A percentile compares a stretch with the other conserved stretches of the same genome.
These are phyloP conservation scores for Daldinia caldariorum DNA, from an alignment of 495 filamentous ascomycete species.

Conservation along the genomic window DNA sequence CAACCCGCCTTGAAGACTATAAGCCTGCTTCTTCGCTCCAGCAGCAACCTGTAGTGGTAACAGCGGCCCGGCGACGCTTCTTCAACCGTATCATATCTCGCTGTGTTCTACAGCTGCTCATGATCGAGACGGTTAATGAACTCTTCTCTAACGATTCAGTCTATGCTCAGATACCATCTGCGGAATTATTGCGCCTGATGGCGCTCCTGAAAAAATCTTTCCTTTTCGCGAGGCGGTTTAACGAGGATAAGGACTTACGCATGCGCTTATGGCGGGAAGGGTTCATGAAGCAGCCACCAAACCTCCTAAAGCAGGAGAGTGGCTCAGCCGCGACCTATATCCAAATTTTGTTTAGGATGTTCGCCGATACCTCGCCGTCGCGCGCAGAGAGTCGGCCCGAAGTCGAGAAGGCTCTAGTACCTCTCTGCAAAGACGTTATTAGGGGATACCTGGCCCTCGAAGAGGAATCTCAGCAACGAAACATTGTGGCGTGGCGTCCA, in stretches of 20 bases:
- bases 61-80: constrained; percentile 90
- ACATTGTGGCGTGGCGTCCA: constrained; percentile 94
- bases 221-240: constrained; percentile 95
- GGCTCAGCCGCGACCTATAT: constrained; percentile 94
- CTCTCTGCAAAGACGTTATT: constrained; percentile 93
- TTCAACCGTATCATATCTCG: constrained; percentile 99
- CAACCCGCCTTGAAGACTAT: constrained; percentile 84
- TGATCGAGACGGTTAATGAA: constrained; percentile 99
- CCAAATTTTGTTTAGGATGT: constrained; percentile 94
- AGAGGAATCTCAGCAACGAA: constrained; percentile 93
- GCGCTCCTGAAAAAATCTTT: constrained; percentile 91
- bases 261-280: constrained; percentile 96
- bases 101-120: constrained; percentile 94
- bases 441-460: constrained; percentile 82
- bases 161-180: constrained; percentile 89
- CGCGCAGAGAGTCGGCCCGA: constrained; percentile 77
- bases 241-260: constrained; percentile 93
- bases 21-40: constrained; percentile 75
- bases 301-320: constrained; percentile 96
- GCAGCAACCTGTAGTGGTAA: constrained; percentile 90
- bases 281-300: constrained; percentile 99
- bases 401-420: constrained; percentile 90
- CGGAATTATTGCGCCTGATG: constrained; percentile 91
- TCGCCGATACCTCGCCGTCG: constrained; percentile 86
- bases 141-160: constrained; percentile 97